Conservation (phyloP, 805 yeast species). For the Candida stauntonica region DNA sequence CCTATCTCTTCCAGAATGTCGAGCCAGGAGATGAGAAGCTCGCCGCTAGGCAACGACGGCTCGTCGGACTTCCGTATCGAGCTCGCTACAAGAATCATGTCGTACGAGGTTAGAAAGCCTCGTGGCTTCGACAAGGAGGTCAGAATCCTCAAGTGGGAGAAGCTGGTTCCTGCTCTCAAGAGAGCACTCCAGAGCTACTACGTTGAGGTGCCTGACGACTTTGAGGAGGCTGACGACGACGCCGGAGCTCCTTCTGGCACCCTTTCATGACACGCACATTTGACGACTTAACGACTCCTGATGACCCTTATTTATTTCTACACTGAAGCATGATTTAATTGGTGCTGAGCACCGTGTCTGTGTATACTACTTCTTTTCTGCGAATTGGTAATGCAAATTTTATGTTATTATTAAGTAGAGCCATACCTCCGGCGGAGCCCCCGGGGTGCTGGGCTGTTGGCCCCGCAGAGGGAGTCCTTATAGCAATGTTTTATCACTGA, state of each 20-base stretch:
- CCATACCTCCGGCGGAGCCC: no score
- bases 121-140: conserved; percentile 69
- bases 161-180: conserved; percentile 52
- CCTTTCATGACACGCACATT: neutral
- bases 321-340: no score
- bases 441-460: no score
- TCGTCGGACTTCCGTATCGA: conserved; percentile 40
- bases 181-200: conserved; percentile 65
- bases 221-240: conserved; percentile 3
- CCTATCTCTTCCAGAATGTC: conserved; percentile 43
- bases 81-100: conserved; percentile 61
- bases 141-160: conserved; percentile 57
- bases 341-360: no score
- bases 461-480: no score
- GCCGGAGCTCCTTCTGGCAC: neutral
- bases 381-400: no score
- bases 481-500: no score
- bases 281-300: neutral
- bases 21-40: conserved; percentile 11
- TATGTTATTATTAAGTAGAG: no score
- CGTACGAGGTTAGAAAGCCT: conserved; percentile 57
- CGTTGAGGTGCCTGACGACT: conserved; percentile 45
- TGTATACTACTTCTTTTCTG: no score
- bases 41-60: conserved; percentile 23
- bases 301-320: no score